Base-by-base conservation (phyloP, 139 green algal species). In the Pleodorina starrii region DNA sequence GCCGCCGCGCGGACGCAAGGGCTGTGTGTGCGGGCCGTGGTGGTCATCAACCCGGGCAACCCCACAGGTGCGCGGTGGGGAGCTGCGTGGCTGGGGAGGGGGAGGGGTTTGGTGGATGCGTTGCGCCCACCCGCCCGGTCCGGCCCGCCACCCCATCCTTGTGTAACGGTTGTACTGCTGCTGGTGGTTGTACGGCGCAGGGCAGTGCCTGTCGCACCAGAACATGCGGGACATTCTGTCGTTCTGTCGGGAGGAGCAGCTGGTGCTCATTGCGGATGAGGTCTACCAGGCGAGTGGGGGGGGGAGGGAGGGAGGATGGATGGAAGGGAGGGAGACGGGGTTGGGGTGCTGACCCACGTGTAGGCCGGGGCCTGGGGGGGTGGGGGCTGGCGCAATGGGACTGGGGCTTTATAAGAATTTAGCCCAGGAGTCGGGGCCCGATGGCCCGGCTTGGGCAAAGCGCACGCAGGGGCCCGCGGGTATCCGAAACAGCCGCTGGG, bases 11-110 rank as follows among this genome's bases (percentile, higher is more conserved):
- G 83, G 10, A 16, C 54, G 5, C 5, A 12, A 25, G 68, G 68
- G 32, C 43, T 80, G 32, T 88, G 83, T 44, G 91, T 96, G 42
- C 90, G 97, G 6, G 96, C 91, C 35, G 69, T 99, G 77, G 97
- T 98, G 59, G 94, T 99, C 5, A 99, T 99, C 91, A 99, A 99
- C 91, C 97, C 97, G 0, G 97, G 97, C 85, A 99, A 99, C 93
- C 97, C 97, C 43, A 99, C 97, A 19, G 90, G 97, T 95, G 38
- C 66, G 76, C 73, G 36, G 59, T 38, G 40, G 32, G 19, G 17
- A 1, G 51, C 21, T 35, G 90, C 1, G 21, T 9, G 51, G 17
- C 54, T 9, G 54, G 6, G 54, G 54, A 12, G 54, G n/a, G n/a
- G n/a, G n/a, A n/a, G n/a, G n/a, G n/a, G n/a, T n/a, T n/a, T n/a